Evolutionary conservation across 768 basidiomycete genomes (phyloP).

Genomic region (Tricholoma terreum): DNA sequence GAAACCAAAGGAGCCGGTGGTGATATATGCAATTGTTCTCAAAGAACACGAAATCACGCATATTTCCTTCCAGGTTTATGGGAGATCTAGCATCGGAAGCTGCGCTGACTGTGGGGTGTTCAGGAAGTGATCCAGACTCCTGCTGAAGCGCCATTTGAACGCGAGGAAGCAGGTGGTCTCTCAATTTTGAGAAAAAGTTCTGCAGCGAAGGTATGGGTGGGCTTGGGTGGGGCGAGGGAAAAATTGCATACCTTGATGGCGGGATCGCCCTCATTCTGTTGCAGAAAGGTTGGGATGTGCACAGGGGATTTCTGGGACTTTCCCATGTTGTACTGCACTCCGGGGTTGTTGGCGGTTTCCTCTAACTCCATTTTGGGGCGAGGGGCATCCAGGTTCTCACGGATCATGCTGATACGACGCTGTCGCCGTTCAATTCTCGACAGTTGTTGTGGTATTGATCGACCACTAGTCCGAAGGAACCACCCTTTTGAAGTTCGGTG

Average conservation of each 20-base stretch:
- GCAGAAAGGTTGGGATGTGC: constrained; percentile 3
- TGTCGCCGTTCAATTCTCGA: not conserved
- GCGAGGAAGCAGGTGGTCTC: not conserved
- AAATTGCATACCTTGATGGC: constrained; percentile 10
- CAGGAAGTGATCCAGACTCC: constrained; percentile 17
- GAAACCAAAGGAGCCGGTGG: constrained; percentile 5
- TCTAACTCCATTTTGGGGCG: not conserved
- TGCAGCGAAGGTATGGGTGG: not conserved
- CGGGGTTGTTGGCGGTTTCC: too few species aligned
- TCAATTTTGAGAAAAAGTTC: constrained; percentile 18
- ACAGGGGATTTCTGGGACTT: not conserved
- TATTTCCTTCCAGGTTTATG: too few species aligned
- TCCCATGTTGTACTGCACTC: constrained; percentile 1
- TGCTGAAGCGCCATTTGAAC: constrained; percentile 11
- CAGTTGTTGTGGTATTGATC: not conserved
- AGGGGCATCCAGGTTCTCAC: not conserved
- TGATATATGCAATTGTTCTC: constrained; percentile 15
- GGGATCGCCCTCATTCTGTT: constrained; percentile 17
- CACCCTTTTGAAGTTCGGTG: constrained; percentile 22
- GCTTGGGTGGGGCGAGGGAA: not conserved
- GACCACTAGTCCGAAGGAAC: constrained; percentile 16
- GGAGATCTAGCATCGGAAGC: constrained; percentile 11
- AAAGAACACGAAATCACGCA: constrained; percentile 5
- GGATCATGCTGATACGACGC: not conserved
- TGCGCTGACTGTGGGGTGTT: constrained; percentile 10